Conservation (phyloP, 2,329 filamentous ascomycete species). For the Penicillium occitanis region DNA sequence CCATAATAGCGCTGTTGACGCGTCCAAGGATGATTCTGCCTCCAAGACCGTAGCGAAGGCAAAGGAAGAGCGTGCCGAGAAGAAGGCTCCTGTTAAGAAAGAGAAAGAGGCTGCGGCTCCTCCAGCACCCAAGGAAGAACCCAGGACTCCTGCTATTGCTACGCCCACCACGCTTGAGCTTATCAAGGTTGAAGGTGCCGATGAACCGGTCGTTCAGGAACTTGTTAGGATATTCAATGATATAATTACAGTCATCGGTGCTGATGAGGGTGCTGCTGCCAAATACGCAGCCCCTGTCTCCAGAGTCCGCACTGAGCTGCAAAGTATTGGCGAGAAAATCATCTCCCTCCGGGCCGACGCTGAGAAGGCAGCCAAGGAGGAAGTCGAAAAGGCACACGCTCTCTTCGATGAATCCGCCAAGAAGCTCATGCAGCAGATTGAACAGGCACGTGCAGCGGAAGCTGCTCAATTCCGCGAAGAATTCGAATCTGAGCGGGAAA, state of each 20-base stretch:
- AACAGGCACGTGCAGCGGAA: constrained; percentile 76
- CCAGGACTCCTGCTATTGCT: constrained; percentile 39
- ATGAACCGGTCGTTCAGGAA: constrained; percentile 87
- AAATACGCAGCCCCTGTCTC: constrained; percentile 76
- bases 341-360: constrained; percentile 67
- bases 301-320: constrained; percentile 82
- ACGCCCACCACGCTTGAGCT: constrained; percentile 73
- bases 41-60: constrained; percentile 28
- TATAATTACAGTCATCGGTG: constrained; percentile 89
- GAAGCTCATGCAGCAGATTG: constrained; percentile 84
- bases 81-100: constrained; percentile 31
- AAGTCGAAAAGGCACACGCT: constrained; percentile 68
- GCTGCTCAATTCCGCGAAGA: constrained; percentile 82
- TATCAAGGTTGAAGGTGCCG: constrained; percentile 69
- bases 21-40: constrained; percentile 29
- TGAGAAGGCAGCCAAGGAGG: constrained; percentile 68
- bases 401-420: constrained; percentile 86
- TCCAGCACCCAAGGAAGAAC: constrained; percentile 34
- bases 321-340: constrained; percentile 76
- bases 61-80: constrained; percentile 34
- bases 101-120: constrained; percentile 18
- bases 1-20: constrained; percentile 47
- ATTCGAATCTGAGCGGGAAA: constrained; percentile 83
- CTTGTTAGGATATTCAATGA: constrained; percentile 94
- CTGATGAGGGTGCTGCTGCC: constrained; percentile 68